These are phyloP conservation scores for Macaranga tanarius DNA, from an alignment of 441 rosid species.

Conservation along the genomic window DNA sequence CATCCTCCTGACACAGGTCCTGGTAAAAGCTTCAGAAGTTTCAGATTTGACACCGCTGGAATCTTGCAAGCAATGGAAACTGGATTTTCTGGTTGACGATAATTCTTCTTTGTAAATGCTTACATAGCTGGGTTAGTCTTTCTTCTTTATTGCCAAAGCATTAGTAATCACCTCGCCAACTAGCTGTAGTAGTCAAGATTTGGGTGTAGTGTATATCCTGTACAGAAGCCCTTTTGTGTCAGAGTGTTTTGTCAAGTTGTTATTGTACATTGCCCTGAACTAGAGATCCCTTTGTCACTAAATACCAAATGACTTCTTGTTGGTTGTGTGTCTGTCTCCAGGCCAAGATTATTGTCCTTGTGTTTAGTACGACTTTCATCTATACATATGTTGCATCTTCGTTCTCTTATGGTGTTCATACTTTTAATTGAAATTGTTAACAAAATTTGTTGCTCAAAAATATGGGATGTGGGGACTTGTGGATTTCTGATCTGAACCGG, in stretches of 20 bases:
- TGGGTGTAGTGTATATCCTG: constrained; percentile 39
- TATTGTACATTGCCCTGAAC: constrained; percentile 19
- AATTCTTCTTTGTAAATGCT: constrained; percentile 26
- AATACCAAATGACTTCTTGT: background rate
- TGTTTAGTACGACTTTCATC: background rate
- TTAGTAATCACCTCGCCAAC: constrained; percentile 11
- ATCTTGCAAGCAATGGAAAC: constrained; percentile 71
- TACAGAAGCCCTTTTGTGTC: constrained; percentile 33
- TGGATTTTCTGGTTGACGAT: constrained; percentile 50
- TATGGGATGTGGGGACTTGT: background rate
- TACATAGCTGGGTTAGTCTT: constrained; percentile 30
- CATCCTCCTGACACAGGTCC: constrained; percentile 57
- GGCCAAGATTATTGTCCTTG: background rate
- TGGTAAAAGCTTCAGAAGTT: constrained; percentile 64
- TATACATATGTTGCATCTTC: background rate
- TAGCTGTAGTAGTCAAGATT: constrained; percentile 30
- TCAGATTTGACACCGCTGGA: constrained; percentile 56
- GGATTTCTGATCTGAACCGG: background rate
- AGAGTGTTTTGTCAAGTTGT: constrained; percentile 13
- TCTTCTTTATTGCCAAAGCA: constrained; percentile 24
- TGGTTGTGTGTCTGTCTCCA: background rate
- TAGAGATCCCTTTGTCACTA: constrained; percentile 4
- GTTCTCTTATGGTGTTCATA: background rate
- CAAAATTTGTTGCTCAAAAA: background rate
- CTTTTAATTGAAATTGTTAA: background rate